Evolutionary conservation across 441 rosid species (phyloP), one percentile per base, ranked within the genome.

Genomic region (Pelargonium cotyledonis): DNA sequence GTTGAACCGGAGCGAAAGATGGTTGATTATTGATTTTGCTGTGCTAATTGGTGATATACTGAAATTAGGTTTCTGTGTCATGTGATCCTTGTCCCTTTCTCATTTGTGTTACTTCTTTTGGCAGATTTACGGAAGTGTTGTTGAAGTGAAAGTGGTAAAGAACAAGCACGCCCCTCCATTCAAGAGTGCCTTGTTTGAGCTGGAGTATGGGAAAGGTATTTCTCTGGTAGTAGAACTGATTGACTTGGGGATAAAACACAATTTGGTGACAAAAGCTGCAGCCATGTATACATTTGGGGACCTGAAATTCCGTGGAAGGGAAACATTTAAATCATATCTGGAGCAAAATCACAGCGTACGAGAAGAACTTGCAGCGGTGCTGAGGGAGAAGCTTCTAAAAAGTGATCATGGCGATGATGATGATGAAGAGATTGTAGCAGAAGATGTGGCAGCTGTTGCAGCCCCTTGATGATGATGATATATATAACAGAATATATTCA

Each of bases 91-190:
- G 21, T 76, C 26, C 55, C 21, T 3, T 49, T 75, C 43, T 44
- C 70, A 14, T 67, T 57, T 63, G 18, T 72, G 6, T 46, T 8
- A 8, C 65, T 7, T 47, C n/a, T n/a, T 69, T 76, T 65, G 79
- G 78, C 82, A 95, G 99, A 86, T 83, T 18, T 68, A 79, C 1
- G 97, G 97, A 73, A 85, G 88, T 79, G 86, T 82, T 79, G 85
- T 95, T 47, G 74, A 79, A 18, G 96, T 90, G 63, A 95, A 95
- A 83, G 76, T 95, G 66, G 96, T 95, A 70, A 95, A 95, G 86
- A 95, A 95, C 81, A 95, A 95, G 82, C 94, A 88, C 8, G 91
- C 99, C 15, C 96, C 99, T 19, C 99, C 99, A 2, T 95, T 95
- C 63, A 86, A 81, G 81, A 87, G 86, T 4, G 96, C 83, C 4